Base-by-base conservation (phyloP, 176 grass and related monocot genomes). In the Canna indica region DNA sequence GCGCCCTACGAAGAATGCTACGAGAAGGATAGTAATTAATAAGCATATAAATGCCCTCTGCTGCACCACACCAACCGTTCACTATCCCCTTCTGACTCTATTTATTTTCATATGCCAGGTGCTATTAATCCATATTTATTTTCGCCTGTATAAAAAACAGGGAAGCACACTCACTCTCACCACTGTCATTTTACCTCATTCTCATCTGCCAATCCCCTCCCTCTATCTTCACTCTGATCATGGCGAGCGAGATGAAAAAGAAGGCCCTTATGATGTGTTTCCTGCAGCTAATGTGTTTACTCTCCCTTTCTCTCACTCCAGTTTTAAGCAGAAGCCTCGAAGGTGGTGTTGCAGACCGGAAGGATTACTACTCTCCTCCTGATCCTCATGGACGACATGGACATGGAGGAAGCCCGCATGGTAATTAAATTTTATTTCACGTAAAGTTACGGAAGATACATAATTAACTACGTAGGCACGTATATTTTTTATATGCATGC, bases 281-380 rank as follows among this genome's bases (percentile, higher is more conserved):
- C 18, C n/a, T 63, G 33, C 4, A 7, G 28, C 31, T 34, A 8
- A 17, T 3, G 4, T 63, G 5, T 8, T 16, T 60, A 4, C 14
- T 14, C 10, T 36, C 17, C 7, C 33, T 36, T 8, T 28, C 61
- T 64, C 1, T 35, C n/a, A 6, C 34, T 36, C 33, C 9, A 5
- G 18, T 18, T 5, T 11, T 66, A 17, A n/a, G 34, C 22, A 66
- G 63, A 38, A 38, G 34, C 63, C 34, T 66, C 9, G 63, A 24
- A 38, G 32, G 4, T 22, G 34, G 63, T 18, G 7, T 31, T 31
- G 59, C 63, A 9, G 63, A 66, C 33, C 8, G 22, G 8, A 66
- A 66, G 63, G 35, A 36, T 22, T 66, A 66, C 63, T 66, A 66
- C 63, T n/a, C 63, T 4, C 63, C 63, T 66, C 63, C 63, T 14